These are phyloP conservation scores for Grosmannia penicillata DNA, from an alignment of 2,329 filamentous ascomycete species.

Conservation along the genomic window DNA sequence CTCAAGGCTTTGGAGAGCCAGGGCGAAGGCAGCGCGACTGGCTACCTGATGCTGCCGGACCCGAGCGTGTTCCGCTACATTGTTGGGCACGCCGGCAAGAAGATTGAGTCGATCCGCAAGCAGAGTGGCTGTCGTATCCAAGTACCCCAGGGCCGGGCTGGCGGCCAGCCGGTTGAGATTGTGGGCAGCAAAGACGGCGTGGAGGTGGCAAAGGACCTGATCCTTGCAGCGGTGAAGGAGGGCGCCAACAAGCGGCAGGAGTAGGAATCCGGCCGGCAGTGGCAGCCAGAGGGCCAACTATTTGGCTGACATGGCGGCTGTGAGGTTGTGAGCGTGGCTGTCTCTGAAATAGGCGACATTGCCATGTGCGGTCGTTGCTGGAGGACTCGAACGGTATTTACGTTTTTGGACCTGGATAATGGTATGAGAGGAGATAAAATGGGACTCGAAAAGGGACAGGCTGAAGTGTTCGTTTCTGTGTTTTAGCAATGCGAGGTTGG, in stretches of 20 bases:
- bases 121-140: conserved; percentile 89
- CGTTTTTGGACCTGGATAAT: too few species aligned
- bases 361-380: too few species aligned
- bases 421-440: too few species aligned
- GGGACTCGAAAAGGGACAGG: too few species aligned
- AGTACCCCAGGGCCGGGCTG: conserved; percentile 51
- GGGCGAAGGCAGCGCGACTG: conserved; percentile 54
- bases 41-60: conserved; percentile 82
- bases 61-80: conserved; percentile 80
- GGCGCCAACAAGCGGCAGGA: conserved; percentile 22
- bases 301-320: too few species aligned
- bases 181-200: conserved; percentile 64
- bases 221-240: conserved; percentile 66
- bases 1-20: conserved; percentile 55
- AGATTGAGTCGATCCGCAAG: conserved; percentile 85
- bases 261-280: not conserved
- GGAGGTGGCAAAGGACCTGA: conserved; percentile 77
- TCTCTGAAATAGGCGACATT: too few species aligned
- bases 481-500: too few species aligned
- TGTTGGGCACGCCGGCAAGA: conserved; percentile 75
- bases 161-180: conserved; percentile 79
- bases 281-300: too few species aligned
- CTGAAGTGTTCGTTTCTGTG: too few species aligned
- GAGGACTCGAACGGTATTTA: too few species aligned
- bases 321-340: too few species aligned